Conservation (phyloP, 331 rosid species). For the Quercus tomentella region DNA sequence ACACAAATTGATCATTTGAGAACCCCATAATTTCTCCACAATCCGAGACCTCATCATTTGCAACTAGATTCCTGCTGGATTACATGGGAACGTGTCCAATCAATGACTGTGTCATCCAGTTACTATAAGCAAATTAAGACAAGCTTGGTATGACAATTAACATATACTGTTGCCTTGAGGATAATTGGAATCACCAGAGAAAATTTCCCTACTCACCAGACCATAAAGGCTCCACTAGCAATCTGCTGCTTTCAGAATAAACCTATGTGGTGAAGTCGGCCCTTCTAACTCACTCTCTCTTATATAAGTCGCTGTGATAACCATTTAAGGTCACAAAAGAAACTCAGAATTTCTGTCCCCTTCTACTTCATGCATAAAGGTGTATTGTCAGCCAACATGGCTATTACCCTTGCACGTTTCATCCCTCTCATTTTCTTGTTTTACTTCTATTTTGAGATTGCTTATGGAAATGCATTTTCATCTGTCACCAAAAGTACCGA, state of each 20-base stretch:
- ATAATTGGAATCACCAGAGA: constrained; percentile 3
- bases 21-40: too few relatives aligned
- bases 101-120: constrained; percentile 16
- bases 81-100: neutral
- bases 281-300: neutral
- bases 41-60: neutral
- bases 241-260: neutral
- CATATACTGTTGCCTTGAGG: constrained; percentile 22
- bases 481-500: neutral
- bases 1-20: too few relatives aligned
- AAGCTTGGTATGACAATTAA: constrained; percentile 1
- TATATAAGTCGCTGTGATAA: constrained; percentile 8
- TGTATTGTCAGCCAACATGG: constrained; percentile 40
- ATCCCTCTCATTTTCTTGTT: constrained; percentile 33
- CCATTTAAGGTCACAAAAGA: neutral
- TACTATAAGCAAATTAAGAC: neutral
- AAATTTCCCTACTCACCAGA: constrained; percentile 8
- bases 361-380: constrained; percentile 14
- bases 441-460: constrained; percentile 21
- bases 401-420: constrained; percentile 5
- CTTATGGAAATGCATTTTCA: constrained; percentile 19
- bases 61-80: neutral
- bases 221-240: constrained; percentile 2
- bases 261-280: constrained; percentile 21
- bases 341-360: neutral